Evolutionary conservation across 768 basidiomycete species (phyloP).

Genomic region (Auricularia sp.): DNA sequence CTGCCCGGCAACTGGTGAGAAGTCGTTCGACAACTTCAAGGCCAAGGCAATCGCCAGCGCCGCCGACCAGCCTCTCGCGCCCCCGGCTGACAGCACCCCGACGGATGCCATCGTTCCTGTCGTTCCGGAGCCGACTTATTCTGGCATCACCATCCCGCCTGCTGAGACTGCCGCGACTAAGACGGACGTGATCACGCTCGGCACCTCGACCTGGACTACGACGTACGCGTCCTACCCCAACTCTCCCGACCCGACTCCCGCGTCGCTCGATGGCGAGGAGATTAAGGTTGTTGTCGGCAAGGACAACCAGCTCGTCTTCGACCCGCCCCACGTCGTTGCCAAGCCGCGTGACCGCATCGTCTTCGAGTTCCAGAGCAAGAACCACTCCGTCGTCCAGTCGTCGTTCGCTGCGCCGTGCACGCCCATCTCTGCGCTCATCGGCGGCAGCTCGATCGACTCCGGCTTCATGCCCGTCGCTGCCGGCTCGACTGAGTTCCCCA

Average conservation of each 20-base stretch:
- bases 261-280: constrained; percentile 32
- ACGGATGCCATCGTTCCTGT: constrained; percentile 10
- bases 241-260: constrained; percentile 46
- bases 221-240: constrained; percentile 46
- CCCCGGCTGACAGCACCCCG: constrained; percentile 16
- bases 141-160: constrained; percentile 42
- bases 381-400: constrained; percentile 32
- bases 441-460: background rate
- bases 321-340: constrained; percentile 40
- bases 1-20: constrained; percentile 43
- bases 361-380: constrained; percentile 37
- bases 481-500: constrained; percentile 32
- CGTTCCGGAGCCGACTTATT: constrained; percentile 17
- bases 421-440: constrained; percentile 17
- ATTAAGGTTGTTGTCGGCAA: constrained; percentile 45
- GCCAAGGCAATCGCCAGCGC: constrained; percentile 45
- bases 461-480: constrained; percentile 28
- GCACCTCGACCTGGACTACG: constrained; percentile 40
- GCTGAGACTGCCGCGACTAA: constrained; percentile 32
- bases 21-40: constrained; percentile 56
- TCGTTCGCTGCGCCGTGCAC: constrained; percentile 32
- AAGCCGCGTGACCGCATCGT: constrained; percentile 42
- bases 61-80: constrained; percentile 19
- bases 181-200: constrained; percentile 32
- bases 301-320: constrained; percentile 34